Base-by-base conservation (phyloP, 768 basidiomycete genomes). In the Xerocomellus intermedius region DNA sequence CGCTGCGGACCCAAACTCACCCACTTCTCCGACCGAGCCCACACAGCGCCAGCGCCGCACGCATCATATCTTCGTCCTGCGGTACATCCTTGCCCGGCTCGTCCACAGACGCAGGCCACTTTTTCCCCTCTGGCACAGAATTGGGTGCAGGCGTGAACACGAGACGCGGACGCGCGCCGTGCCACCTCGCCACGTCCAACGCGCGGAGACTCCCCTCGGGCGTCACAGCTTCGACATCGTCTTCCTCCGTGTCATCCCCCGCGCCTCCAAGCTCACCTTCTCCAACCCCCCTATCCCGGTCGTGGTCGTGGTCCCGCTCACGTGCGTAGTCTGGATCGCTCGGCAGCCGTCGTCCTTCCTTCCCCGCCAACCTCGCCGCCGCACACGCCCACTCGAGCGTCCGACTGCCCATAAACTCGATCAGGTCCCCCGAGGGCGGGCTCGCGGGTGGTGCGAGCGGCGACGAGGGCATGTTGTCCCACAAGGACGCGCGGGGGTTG, bases 21-120 rank as follows among this genome's bases (percentile, higher is more conserved):
- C 46, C 60, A 7, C 56, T 50, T 54, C 58, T 50, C 42, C 70
- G 67, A 37, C 77, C 72, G 36, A 79, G 73, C 33, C 86, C 86
- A 65, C 86, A 88, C 19, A 89, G 69, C 41, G 82, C 82, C 38
- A 86, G 72, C 26, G 87, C 87, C 22, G 85, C 87, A 56, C 80
- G 81, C 82, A 89, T 85, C 71, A 82, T 81, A 52, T 86, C 86
- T 33, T 85, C 82, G 65, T 87, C 83, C 42, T 79, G 77, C 64
- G 55, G 58, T 8, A 8, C 54, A 22, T 56, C 56, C 55, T 70
- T 64, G 24, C 37, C 35, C 8, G 8, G 24, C 9, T 2, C 44
- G 5, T 48, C 51, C 12, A 17, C 37, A 28, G 44, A 28, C 28
- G 33, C 8, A 19, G 42, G 16, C 55, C 53, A 55, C 41, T 42